Base-by-base conservation (phyloP, 2,329 filamentous ascomycete species). In the Diaporthe sp. region DNA sequence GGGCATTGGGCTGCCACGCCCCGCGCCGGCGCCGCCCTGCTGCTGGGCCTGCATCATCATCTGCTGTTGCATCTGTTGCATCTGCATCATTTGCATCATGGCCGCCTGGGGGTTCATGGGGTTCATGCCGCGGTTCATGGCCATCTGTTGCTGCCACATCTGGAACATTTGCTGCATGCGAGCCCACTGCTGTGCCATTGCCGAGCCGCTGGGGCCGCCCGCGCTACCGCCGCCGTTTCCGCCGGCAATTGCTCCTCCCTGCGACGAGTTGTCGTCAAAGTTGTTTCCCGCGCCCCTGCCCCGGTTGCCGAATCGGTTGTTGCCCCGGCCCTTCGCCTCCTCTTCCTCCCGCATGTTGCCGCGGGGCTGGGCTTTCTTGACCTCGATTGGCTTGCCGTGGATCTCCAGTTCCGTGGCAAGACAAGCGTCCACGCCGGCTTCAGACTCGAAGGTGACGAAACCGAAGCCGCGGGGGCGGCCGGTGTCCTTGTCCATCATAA, bases 401-500 rank as follows among this genome's bases (percentile, higher is more conserved):
- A 99, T 98, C 82, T 97, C 95, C 17, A 99, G 90, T 22, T 95
- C 94, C 31, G 93, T 91, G 74, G 93, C 92, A 58, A 99, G 91
- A 76, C 96, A 98, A 47, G 94, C 94, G 78, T 99, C 97, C 60
- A 99, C 97, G 25, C 97, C 97, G 22, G 95, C 93, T 81, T 99
- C 97, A 79, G 93, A 97, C 85, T 99, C 97, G 80, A 99, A 99
- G 0, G 97, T 99, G 72, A 99, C 97, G 84, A 99, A 99, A 20
- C 97, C 97, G 81, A 99, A 99, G 2, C 97, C 97, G 82, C 97
- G 91, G 3, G 97, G 97, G 55, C 97, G 92, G n/a, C 97, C 97
- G 0, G 97, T 99, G 84, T 99, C 97, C 86, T 99, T 99, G 84
- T 99, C 97, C 92, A 99, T 99, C 97, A 99, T 99, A 3, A 99